Conservation (phyloP, 202 grass and related monocot species). For the Tripidium arundinaceum region DNA sequence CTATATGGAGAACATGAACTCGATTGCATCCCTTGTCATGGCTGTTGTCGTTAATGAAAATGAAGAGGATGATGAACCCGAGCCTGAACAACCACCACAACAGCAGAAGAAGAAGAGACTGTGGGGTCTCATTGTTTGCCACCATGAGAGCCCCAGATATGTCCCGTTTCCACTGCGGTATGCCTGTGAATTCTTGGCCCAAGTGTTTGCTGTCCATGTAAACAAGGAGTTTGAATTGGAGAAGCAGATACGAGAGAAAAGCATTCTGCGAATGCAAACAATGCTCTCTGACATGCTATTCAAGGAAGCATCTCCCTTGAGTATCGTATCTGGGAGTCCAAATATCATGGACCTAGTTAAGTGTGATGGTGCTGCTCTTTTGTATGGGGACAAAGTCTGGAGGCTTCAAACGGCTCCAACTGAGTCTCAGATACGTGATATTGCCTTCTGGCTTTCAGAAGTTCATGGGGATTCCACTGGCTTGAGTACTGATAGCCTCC, state of each 20-base stretch:
- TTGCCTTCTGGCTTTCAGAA: conserved; percentile 78
- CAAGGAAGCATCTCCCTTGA: conserved; percentile 68
- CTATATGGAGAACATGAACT: conserved; percentile 99
- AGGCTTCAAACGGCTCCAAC: conserved; percentile 55
- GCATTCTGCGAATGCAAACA: conserved; percentile 78
- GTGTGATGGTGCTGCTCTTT: conserved; percentile 79
- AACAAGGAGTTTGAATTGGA: conserved; percentile 89
- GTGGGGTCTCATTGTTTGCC: conserved; percentile 93
- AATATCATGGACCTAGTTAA: conserved; percentile 95
- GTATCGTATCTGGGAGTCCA: conserved; percentile 69
- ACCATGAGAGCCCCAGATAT: conserved; percentile 85
- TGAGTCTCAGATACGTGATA: conserved; percentile 70
- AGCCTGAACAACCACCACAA: conserved; percentile 37
- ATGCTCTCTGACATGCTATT: conserved; percentile 88
- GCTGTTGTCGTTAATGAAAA: conserved; percentile 77
- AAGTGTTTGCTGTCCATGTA: conserved; percentile 93
- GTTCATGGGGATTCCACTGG: conserved; percentile 86
- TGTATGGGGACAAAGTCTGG: conserved; percentile 74
- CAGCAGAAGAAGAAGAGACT: conserved; percentile 70
- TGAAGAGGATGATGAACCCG: conserved; percentile 49
- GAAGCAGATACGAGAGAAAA: conserved; percentile 84
- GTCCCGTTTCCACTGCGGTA: conserved; percentile 85
- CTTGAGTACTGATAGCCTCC: conserved; percentile 87
- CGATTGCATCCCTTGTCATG: conserved; percentile 93
- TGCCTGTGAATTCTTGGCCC: conserved; percentile 90